Conservation (phyloP, 768 basidiomycete genomes). For the Auriscalpium vulgare region DNA sequence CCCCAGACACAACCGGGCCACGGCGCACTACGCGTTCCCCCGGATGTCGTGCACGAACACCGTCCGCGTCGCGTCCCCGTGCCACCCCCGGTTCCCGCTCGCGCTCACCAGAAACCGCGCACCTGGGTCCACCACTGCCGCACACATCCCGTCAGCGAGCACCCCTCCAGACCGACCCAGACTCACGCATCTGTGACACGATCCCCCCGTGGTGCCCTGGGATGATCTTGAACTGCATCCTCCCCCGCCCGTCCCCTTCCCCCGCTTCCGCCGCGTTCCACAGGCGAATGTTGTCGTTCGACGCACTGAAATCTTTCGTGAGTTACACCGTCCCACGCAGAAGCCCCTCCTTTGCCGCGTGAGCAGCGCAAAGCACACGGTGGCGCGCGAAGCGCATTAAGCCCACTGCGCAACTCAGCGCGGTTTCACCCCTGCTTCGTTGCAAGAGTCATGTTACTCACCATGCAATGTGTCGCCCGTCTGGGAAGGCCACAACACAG, state of each 20-base stretch:
- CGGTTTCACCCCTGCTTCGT: not conserved
- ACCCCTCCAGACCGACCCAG: not conserved
- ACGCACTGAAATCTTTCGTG: constrained; percentile 49
- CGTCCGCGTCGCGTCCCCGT: constrained; percentile 83
- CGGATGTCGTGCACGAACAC: constrained; percentile 90
- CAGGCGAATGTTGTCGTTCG: constrained; percentile 84
- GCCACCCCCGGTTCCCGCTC: constrained; percentile 91
- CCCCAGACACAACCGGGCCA: too few relatives aligned
- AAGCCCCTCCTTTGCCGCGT: not conserved
- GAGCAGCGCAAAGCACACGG: not conserved
- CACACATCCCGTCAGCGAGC: not conserved
- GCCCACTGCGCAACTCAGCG: not conserved
- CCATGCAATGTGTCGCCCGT: constrained; percentile 88
- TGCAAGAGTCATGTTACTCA: constrained; percentile 29
- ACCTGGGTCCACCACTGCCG: constrained; percentile 75
- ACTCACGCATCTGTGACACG: constrained; percentile 83
- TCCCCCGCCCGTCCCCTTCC: constrained; percentile 55
- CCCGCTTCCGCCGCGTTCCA: constrained; percentile 86
- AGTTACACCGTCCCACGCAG: not conserved
- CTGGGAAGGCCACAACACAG: constrained; percentile 86
- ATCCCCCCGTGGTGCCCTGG: constrained; percentile 94
- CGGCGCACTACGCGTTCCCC: constrained; percentile 5
- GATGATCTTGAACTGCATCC: constrained; percentile 89
- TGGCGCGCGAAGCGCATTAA: not conserved
- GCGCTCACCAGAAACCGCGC: constrained; percentile 83